A percentile compares a stretch with the other conserved stretches of the same genome.
phyloP scores from a whole-genome alignment of 345 rosid genomes.

The Raphanus raphanistrum region DNA sequence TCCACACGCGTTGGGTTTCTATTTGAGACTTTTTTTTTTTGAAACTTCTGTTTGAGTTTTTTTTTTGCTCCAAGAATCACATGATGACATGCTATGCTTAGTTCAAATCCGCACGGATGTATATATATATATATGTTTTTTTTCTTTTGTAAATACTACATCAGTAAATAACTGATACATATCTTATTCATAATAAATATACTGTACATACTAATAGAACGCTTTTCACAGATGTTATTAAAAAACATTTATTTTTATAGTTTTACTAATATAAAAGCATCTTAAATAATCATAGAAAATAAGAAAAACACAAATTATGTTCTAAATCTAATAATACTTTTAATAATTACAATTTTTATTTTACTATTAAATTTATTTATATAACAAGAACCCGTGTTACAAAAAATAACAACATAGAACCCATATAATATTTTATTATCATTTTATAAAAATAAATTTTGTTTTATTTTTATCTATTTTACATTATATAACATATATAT shows the following conservation, averaged over 20 bases:
- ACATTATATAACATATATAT: too few relatives aligned
- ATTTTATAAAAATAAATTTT: too few relatives aligned
- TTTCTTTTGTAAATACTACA: too few relatives aligned
- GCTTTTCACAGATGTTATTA: not conserved
- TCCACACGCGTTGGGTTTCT: not conserved
- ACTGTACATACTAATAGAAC: not conserved
- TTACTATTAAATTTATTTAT: too few relatives aligned
- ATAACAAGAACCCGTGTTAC: not conserved
- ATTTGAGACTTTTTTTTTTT: not conserved
- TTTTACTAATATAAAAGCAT: too few relatives aligned
- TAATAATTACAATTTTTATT: too few relatives aligned
- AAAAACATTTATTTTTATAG: not conserved
- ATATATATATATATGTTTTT: too few relatives aligned
- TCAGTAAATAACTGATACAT: not conserved
- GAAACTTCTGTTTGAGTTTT: too few relatives aligned
- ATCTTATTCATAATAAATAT: not conserved
- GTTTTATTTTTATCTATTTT: too few relatives aligned
- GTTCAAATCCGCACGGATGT: too few relatives aligned
- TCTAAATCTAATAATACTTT: too few relatives aligned
- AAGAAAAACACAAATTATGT: not conserved
- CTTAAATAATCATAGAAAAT: not conserved
- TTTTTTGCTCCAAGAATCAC: constrained; percentile 12
- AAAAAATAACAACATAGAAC: not conserved
- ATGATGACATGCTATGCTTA: too few relatives aligned
- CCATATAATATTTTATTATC: not conserved